Conservation (phyloP, 805 yeast genomes). For the Citeromyces matritensis region DNA sequence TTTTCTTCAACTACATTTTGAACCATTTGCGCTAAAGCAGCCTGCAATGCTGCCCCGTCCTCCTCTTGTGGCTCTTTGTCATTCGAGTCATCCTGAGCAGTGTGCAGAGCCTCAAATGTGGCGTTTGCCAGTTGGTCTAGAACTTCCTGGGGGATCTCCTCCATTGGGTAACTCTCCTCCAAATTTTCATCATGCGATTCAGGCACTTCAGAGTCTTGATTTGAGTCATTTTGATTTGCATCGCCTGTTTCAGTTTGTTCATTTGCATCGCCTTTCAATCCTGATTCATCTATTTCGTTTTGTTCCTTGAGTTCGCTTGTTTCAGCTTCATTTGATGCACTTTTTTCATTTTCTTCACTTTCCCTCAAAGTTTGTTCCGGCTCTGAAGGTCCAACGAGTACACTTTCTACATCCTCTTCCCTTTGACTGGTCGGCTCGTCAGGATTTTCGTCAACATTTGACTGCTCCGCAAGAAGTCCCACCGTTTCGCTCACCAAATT, state of each 20-base stretch:
- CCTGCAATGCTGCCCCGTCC: conserved; percentile 16
- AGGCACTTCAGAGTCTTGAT: not conserved
- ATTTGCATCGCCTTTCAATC: not conserved
- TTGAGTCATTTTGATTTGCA: too few relatives aligned
- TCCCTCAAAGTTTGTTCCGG: too few relatives aligned
- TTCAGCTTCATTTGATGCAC: too few relatives aligned
- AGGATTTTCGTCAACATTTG: too few relatives aligned
- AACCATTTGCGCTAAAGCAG: conserved; percentile 41
- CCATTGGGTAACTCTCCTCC: conserved; percentile 1
- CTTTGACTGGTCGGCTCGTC: too few relatives aligned
- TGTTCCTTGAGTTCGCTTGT: not conserved
- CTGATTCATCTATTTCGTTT: not conserved
- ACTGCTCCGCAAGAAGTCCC: not conserved
- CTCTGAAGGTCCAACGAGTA: too few relatives aligned
- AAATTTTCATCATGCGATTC: conserved; percentile 1
- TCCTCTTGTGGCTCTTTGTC: conserved; percentile 1
- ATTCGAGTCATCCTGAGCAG: too few relatives aligned
- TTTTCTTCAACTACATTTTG: conserved; percentile 31
- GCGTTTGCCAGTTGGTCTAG: conserved; percentile 3
- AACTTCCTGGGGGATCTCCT: conserved; percentile 2
- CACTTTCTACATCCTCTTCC: too few relatives aligned
- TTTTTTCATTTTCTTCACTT: too few relatives aligned
- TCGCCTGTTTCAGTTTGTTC: too few relatives aligned
- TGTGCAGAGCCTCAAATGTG: conserved; percentile 1
- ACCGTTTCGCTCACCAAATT: not conserved